Evolutionary conservation across 2,329 filamentous ascomycete species (phyloP).

Genomic region (Aspergillaceae sp.): DNA sequence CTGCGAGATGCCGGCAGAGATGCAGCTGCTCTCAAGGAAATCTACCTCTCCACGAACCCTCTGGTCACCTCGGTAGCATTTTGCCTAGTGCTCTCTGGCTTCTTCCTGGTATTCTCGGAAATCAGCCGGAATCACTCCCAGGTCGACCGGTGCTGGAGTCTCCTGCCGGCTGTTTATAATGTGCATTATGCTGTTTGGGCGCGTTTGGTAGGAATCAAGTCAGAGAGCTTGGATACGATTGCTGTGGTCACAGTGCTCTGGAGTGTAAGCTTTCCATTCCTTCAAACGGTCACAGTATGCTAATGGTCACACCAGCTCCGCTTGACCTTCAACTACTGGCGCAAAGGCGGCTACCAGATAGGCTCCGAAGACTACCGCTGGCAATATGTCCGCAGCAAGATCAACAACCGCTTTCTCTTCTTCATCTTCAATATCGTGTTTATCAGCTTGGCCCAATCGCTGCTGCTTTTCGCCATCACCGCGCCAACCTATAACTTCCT

Average conservation of each 20-base stretch:
- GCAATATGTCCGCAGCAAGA: constrained; percentile 61
- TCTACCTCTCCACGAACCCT: constrained; percentile 83
- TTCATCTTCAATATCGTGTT: constrained; percentile 84
- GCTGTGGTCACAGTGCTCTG: constrained; percentile 64
- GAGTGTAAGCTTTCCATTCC: constrained; percentile 53
- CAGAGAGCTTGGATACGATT: constrained; percentile 62
- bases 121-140: constrained; percentile 94
- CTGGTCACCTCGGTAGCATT: constrained; percentile 65
- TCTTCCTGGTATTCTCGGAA: constrained; percentile 71
- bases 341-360: constrained; percentile 80
- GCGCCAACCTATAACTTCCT: constrained; percentile 78
- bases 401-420: constrained; percentile 66
- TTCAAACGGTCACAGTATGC: not conserved
- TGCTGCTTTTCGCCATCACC: constrained; percentile 71
- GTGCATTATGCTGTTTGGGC: constrained; percentile 79
- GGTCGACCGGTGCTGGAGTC: constrained; percentile 84
- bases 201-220: constrained; percentile 61
- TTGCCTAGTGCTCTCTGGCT: constrained; percentile 58
- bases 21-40: constrained; percentile 53
- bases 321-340: constrained; percentile 93
- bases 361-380: constrained; percentile 96
- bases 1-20: constrained; percentile 53
- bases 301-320: constrained; percentile 48
- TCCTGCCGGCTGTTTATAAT: constrained; percentile 80
- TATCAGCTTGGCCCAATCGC: constrained; percentile 73